phyloP scores from a whole-genome alignment of 805 yeast genomes.

The Hanseniaspora vineae region DNA sequence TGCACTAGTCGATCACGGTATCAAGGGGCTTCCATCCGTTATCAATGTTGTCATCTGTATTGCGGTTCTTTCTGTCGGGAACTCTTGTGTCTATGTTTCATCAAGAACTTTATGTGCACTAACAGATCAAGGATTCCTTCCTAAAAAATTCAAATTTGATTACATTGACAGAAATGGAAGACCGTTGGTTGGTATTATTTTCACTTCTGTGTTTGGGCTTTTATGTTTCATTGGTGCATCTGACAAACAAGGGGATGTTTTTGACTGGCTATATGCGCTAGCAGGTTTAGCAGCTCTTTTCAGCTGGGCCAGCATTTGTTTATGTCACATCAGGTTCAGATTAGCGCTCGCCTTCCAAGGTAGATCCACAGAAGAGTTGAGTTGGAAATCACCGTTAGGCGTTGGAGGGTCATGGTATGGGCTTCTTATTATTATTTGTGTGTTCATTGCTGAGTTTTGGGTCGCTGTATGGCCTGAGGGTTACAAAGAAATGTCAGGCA shows the following conservation, averaged over 20 bases:
- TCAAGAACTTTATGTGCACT: conserved; percentile 55
- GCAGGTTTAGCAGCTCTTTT: conserved; percentile 52
- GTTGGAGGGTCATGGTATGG: conserved; percentile 57
- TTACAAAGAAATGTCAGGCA: conserved; percentile 24
- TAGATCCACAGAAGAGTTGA: conserved; percentile 52
- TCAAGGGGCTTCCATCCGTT: conserved; percentile 48
- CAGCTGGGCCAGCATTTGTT: conserved; percentile 50
- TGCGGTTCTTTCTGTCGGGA: conserved; percentile 59
- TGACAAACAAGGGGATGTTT: conserved; percentile 37
- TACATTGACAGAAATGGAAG: conserved; percentile 58
- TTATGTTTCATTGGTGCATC: conserved; percentile 47
- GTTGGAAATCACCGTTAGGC: conserved; percentile 58
- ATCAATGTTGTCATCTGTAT: conserved; percentile 58
- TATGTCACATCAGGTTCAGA: conserved; percentile 52
- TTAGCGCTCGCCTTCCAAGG: conserved; percentile 53
- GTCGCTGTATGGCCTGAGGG: conserved; percentile 63
- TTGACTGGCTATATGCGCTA: conserved; percentile 51
- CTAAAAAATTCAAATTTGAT: conserved; percentile 36
- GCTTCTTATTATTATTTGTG: conserved; percentile 38
- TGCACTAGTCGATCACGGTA: conserved; percentile 53
- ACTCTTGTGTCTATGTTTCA: conserved; percentile 56
- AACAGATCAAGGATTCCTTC: conserved; percentile 47
- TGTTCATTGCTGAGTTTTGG: conserved; percentile 73
- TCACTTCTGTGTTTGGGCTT: conserved; percentile 42
- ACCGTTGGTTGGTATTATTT: conserved; percentile 44